These are phyloP conservation scores for Plenodomus tracheiphilus DNA, from an alignment of 2,329 filamentous ascomycete genomes.

Conservation along the genomic window DNA sequence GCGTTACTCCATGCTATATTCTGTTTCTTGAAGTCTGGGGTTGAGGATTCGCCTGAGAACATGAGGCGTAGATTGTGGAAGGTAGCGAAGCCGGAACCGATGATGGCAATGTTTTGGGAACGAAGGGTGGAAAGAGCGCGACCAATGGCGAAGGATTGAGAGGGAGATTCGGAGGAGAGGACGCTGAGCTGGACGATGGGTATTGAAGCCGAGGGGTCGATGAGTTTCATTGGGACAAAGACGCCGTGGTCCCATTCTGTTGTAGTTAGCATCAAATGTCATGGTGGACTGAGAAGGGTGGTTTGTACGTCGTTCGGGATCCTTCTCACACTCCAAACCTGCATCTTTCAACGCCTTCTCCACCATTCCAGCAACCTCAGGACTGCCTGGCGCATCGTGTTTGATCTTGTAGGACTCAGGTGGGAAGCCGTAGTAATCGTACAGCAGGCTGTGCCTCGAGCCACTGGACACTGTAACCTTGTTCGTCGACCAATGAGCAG, in stretches of 20 bases:
- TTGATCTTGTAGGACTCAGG: slow-evolving; percentile 58
- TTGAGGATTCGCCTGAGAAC: slow-evolving; percentile 38
- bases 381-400: slow-evolving; percentile 61
- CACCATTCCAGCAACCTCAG: slow-evolving; percentile 56
- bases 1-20: slow-evolving; percentile 53
- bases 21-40: slow-evolving; percentile 34
- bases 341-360: slow-evolving; percentile 50
- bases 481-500: slow-evolving; percentile 60
- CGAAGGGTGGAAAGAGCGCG: slow-evolving; percentile 57
- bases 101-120: slow-evolving; percentile 58
- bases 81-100: slow-evolving; percentile 64
- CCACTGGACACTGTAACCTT: slow-evolving; percentile 57
- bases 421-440: slow-evolving; percentile 65
- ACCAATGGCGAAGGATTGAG: slow-evolving; percentile 57
- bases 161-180: slow-evolving; percentile 56
- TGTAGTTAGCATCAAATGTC: too few relatives aligned
- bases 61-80: slow-evolving; percentile 60
- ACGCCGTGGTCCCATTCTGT: slow-evolving; percentile 66
- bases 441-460: slow-evolving; percentile 54
- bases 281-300: not conserved
- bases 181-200: slow-evolving; percentile 64
- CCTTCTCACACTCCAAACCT: slow-evolving; percentile 48
- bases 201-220: slow-evolving; percentile 56
- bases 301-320: slow-evolving; percentile 37
- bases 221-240: slow-evolving; percentile 61